A percentile compares a stretch with the other conserved stretches of the same genome.
phyloP scores from a whole-genome alignment of 768 basidiomycete species.

The Leccinum pellstonianum region DNA sequence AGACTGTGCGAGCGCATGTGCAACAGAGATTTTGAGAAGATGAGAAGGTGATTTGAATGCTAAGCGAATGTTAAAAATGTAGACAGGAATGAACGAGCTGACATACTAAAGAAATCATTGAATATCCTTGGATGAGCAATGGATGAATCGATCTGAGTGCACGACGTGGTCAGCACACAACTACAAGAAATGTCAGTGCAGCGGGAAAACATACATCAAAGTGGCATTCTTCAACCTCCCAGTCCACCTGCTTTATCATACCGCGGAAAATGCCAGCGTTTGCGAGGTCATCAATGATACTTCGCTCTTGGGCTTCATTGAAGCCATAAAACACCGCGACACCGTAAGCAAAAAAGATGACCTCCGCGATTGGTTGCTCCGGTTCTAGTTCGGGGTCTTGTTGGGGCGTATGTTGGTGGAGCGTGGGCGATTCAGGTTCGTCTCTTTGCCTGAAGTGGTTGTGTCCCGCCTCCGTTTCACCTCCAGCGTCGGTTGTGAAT shows the following conservation, averaged over 20 bases:
- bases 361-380: conserved; percentile 62
- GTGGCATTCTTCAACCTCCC: conserved; percentile 95
- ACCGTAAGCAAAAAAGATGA: conserved; percentile 82
- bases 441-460: conserved; percentile 3
- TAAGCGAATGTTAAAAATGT: conserved; percentile 28
- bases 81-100: background rate
- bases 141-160: conserved; percentile 69
- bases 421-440: conserved; percentile 3
- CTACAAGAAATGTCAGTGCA: no score
- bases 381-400: conserved; percentile 10
- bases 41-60: conserved; percentile 92
- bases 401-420: background rate
- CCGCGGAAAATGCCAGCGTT: conserved; percentile 68
- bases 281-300: conserved; percentile 81
- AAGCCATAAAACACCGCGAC: conserved; percentile 93
- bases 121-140: conserved; percentile 89
- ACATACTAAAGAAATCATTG: conserved; percentile 91
- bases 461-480: conserved; percentile 16
- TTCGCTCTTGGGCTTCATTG: conserved; percentile 71
- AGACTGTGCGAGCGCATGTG: conserved; percentile 93
- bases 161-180: background rate
- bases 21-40: conserved; percentile 87
- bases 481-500: conserved; percentile 14
- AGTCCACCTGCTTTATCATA: conserved; percentile 60
- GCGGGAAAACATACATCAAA: conserved; percentile 53